Evolutionary conservation across 768 basidiomycete genomes (phyloP), one percentile per base, ranked within the genome.

Genomic region (Amanita fuliginea): DNA sequence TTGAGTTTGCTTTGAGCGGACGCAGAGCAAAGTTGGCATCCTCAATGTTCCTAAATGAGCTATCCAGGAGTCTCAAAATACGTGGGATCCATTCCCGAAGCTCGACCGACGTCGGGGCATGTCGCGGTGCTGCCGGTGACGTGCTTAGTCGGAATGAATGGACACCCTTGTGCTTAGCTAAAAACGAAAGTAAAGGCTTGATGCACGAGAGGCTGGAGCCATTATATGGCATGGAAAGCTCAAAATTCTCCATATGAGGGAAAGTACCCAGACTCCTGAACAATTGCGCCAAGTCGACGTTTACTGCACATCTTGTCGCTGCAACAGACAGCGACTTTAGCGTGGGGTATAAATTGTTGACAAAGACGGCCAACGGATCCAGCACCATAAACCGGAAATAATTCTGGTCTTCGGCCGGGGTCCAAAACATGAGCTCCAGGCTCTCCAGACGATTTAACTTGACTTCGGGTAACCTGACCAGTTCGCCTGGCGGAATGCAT

Each of bases 201-300:
- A 67, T 64, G 28, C 68, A 59, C 8, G 64, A 57, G 21, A 76
- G 63, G 32, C 74, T 70, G 5, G 56, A 59, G 6, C 73, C 72
- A 37, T 75, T 67, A 45, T 67, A 72, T 6, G 75, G 74, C 13
- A 75, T 70, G 24, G 67, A 70, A 11, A 76, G 57, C 1, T 62
- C 51, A 37, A 75, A 59, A 1, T 63, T 57, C n/a, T 48, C 60
- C 11, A 76, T 62, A 35, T 51, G 61, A n/a, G 71, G 68, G 33
- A 72, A 73, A 11, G 54, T 58, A 0, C 68, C 71, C 32, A 74
- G 59, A 40, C 56, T 54, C 13, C 54, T 49, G 54, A 72, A 70
- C 34, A 76, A 63, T 19, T 57, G 60, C 48, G 61, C 56, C 13
- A 76, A 57, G 54, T 71, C 67, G 36, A 76, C 66, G 42, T 66